Evolutionary conservation across 257 asterid genomes (phyloP).

Genomic region (Galeopsis tetrahit): DNA sequence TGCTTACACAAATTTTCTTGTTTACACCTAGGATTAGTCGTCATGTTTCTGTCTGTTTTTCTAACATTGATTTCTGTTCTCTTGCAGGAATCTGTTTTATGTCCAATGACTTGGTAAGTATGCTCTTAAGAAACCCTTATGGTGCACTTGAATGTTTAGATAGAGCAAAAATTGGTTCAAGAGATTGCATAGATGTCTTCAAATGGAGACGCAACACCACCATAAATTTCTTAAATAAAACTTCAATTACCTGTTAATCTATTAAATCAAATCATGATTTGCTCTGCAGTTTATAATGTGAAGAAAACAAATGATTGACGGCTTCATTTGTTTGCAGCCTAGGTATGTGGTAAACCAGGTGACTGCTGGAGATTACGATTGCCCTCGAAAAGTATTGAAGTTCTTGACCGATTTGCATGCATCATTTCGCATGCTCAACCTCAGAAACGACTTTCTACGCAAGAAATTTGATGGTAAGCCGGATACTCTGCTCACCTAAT

Average conservation of each 20-base stretch:
- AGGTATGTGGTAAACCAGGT: conserved; percentile 97
- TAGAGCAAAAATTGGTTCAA: conserved; percentile 8
- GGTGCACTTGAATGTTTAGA: conserved; percentile 8
- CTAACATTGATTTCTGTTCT: conserved; percentile 27
- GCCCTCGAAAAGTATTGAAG: conserved; percentile 83
- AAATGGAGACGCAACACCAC: conserved; percentile 18
- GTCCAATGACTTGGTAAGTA: conserved; percentile 96
- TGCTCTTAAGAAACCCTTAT: conserved; percentile 23
- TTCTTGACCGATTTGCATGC: conserved; percentile 91
- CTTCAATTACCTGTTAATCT: not conserved
- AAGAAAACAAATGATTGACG: conserved; percentile 18
- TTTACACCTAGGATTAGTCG: not conserved
- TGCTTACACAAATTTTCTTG: not conserved
- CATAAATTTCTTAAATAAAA: not conserved
- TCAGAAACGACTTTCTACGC: conserved; percentile 92
- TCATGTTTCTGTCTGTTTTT: conserved; percentile 3
- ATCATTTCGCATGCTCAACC: conserved; percentile 98
- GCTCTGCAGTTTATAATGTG: not conserved
- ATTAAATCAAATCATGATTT: not conserved
- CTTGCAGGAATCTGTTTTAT: conserved; percentile 90
- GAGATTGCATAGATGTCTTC: conserved; percentile 8
- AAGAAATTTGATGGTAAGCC: conserved; percentile 91
- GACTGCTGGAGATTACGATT: conserved; percentile 95
- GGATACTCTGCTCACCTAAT: not conserved
- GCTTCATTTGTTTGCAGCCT: conserved; percentile 64